These are phyloP conservation scores for Colletotrichum sansevieriae DNA, from an alignment of 2,329 filamentous ascomycete genomes.

Conservation along the genomic window DNA sequence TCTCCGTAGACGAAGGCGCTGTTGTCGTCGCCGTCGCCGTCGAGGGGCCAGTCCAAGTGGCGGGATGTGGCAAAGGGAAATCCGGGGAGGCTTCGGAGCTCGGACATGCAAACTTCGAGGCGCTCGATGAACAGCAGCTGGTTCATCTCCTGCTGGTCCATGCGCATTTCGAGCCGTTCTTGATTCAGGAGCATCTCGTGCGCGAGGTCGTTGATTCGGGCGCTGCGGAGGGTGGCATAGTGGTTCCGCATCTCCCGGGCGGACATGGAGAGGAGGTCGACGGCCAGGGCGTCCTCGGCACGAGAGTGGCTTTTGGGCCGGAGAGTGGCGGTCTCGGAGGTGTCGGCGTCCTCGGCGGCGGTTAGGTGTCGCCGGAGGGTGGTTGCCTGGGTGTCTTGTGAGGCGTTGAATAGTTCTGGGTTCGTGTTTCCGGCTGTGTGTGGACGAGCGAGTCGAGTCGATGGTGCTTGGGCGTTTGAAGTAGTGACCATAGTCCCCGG, in stretches of 20 bases:
- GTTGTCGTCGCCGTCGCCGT: conserved; percentile 10
- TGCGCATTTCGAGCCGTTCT: conserved; percentile 40
- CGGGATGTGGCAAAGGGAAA: not conserved
- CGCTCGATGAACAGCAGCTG: conserved; percentile 38
- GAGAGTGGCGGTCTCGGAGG: conserved; percentile 22
- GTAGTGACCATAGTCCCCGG: conserved; percentile 22
- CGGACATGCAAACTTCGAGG: conserved; percentile 38
- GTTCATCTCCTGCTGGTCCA: conserved; percentile 39
- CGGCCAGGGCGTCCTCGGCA: not conserved
- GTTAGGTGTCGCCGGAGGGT: not conserved
- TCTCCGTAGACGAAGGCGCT: conserved; percentile 33
- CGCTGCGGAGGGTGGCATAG: conserved; percentile 36
- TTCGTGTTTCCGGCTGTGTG: conserved; percentile 20
- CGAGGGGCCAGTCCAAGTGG: conserved; percentile 25
- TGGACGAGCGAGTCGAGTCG: conserved; percentile 17
- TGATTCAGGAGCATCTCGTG: conserved; percentile 42
- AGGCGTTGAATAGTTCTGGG: not conserved
- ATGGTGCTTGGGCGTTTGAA: not conserved
- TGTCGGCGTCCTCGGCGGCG: not conserved
- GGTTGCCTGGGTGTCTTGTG: not conserved
- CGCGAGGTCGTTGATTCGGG: conserved; percentile 33
- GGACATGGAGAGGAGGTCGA: conserved; percentile 26
- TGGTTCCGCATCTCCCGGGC: conserved; percentile 36
- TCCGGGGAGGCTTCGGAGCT: conserved; percentile 26
- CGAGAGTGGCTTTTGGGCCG: conserved; percentile 19